These are phyloP conservation scores for Eucommia ulmoides DNA, from an alignment of 257 asterid species.

Conservation along the genomic window DNA sequence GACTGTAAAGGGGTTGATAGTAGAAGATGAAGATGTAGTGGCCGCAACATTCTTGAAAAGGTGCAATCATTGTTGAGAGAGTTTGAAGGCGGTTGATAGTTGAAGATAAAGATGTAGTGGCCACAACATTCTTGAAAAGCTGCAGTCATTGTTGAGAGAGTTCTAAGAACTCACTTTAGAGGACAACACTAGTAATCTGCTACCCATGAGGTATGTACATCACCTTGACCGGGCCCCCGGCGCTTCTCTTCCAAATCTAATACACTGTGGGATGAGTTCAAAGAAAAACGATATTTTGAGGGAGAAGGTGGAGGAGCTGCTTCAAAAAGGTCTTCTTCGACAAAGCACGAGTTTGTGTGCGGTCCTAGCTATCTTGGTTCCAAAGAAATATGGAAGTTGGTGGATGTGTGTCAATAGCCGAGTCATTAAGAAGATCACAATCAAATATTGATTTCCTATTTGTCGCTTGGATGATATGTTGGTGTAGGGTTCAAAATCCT, in stretches of 20 bases:
- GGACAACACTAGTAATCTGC: not conserved
- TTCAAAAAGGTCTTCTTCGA: not conserved
- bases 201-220: not conserved
- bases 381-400: not conserved
- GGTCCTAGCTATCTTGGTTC: not conserved
- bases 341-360: not conserved
- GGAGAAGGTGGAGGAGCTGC: not conserved
- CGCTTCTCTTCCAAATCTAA: not conserved
- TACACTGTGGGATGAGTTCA: slow-evolving; percentile 1
- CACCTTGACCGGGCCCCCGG: not conserved
- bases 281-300: not conserved
- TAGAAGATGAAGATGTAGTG: not conserved
- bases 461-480: not conserved
- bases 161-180: not conserved
- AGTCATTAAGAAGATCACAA: not conserved
- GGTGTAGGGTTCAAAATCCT: not conserved
- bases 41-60: not conserved
- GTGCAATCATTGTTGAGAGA: not conserved
- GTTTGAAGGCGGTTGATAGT: not conserved
- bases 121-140: not conserved
- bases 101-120: not conserved
- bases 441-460: not conserved
- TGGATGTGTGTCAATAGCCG: not conserved
- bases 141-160: not conserved
- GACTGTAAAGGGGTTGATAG: too few species aligned